These are phyloP conservation scores for Sesbania bispinosa DNA, from an alignment of 306 rosid genomes.

Conservation along the genomic window DNA sequence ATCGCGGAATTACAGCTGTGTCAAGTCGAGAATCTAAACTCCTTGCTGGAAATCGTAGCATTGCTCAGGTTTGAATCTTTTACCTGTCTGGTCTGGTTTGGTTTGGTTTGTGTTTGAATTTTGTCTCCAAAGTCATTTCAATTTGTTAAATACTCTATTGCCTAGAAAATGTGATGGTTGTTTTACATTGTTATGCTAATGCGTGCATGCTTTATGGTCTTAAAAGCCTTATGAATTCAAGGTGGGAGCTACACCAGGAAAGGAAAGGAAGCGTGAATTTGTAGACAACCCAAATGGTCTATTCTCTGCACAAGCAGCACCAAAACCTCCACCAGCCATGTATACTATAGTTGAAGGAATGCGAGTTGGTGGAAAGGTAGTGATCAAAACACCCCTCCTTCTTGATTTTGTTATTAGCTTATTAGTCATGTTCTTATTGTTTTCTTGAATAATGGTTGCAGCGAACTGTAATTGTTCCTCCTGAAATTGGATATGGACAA, in stretches of 20 bases:
- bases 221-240: conserved; percentile 78
- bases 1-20: conserved; percentile 75
- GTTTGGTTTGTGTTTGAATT: neutral
- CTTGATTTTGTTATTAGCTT: neutral
- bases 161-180: neutral
- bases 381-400: neutral
- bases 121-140: neutral
- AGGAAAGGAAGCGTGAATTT: conserved; percentile 90
- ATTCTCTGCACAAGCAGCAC: conserved; percentile 96
- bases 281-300: conserved; percentile 91
- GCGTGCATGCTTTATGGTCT: conserved; percentile 27
- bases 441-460: conserved; percentile 36
- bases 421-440: neutral
- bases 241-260: conserved; percentile 88
- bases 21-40: conserved; percentile 94
- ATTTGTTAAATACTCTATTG: neutral
- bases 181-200: conserved; percentile 25
- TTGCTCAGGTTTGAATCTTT: conserved; percentile 64
- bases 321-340: conserved; percentile 91
- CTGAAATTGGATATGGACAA: conserved; percentile 74
- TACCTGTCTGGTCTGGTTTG: neutral
- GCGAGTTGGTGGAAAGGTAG: conserved; percentile 96
- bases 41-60: conserved; percentile 83
- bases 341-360: conserved; percentile 75
- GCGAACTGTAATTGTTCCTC: conserved; percentile 90